Base-by-base conservation (phyloP, 1,284 basidiomycete genomes). In the Sanghuangporus weigelae region DNA sequence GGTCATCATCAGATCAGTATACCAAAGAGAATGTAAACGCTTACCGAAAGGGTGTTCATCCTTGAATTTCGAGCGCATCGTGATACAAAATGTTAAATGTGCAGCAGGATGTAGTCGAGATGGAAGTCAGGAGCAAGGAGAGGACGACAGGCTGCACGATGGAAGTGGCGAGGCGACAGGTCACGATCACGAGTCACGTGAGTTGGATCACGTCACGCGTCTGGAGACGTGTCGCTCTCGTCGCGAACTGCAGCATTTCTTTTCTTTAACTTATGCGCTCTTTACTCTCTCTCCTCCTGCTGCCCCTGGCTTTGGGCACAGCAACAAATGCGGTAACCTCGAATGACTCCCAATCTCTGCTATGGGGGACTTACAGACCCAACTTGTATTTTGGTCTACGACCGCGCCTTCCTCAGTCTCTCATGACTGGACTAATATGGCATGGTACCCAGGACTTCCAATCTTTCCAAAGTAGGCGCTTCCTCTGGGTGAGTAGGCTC, bases 31-130 rank as follows among this genome's bases (percentile, higher is more conserved):
- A 65, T 65, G 69, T 63, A 6, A 63, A 71, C 70, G 68, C 87
- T 67, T 71, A 97, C 96, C 96, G 74, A 98, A 99, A 64, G 95
- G 93, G 78, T 99, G 97, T 81, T 99, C 97, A 78, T 98, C 96
- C 87, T 99, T 99, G 85, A 99, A 99, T 82, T 98, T 97, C 75
- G 95, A 96, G 75, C 95, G 88, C 90, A 98, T 97, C 63, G 63
- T 73, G 49, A 21, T 7, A 12, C 48, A 51, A 39, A 58, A 46
- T 36, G 56, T 49, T 42, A 60, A 26, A 35, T 35, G 51, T 46
- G 59, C 53, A 57, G 49, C 14, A 14, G 19, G 59, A 2, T 54
- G 46, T 35, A 50, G 50, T 60, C 31, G 36, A 49, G 65, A 60
- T 63, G 65, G 53, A 21, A 36, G 65, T 66, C 58, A 61, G 51